Conservation (phyloP, 345 rosid species). For the Moricandia moricandioides region DNA sequence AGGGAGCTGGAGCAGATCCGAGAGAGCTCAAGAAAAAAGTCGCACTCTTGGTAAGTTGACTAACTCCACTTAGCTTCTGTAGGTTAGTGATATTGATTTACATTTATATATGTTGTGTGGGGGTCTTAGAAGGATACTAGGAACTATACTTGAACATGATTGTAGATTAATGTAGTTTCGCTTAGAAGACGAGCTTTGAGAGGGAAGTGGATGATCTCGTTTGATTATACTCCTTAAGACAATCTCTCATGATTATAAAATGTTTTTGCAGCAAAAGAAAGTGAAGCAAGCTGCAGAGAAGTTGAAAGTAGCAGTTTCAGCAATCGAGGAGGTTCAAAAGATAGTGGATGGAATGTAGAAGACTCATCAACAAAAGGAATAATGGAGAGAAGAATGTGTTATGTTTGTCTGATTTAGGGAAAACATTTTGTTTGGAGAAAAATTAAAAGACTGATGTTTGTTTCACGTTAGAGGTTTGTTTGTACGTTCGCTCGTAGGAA, state of each 20-base stretch:
- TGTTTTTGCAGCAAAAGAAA: slow-evolving; percentile 31
- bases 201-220: too few species aligned
- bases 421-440: slow-evolving; percentile 28
- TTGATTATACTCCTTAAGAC: not conserved
- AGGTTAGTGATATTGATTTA: not conserved
- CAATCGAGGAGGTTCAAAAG: slow-evolving; percentile 23
- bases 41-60: slow-evolving; percentile 31
- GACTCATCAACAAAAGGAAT: slow-evolving; percentile 2
- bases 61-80: not conserved
- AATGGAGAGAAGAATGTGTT: not conserved
- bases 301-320: slow-evolving; percentile 25
- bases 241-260: not conserved
- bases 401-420: not conserved
- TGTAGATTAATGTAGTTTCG: not conserved
- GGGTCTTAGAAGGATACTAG: not conserved
- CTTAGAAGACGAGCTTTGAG: too few species aligned
- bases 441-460: slow-evolving; percentile 22
- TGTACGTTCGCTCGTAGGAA: slow-evolving; percentile 24
- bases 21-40: slow-evolving; percentile 19
- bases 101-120: not conserved
- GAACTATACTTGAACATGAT: not conserved
- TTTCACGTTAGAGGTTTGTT: slow-evolving; percentile 19
- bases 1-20: not conserved
- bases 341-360: slow-evolving; percentile 25
- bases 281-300: slow-evolving; percentile 34